phyloP scores from a whole-genome alignment of 2,329 filamentous ascomycete species.

The Capronia americana region DNA sequence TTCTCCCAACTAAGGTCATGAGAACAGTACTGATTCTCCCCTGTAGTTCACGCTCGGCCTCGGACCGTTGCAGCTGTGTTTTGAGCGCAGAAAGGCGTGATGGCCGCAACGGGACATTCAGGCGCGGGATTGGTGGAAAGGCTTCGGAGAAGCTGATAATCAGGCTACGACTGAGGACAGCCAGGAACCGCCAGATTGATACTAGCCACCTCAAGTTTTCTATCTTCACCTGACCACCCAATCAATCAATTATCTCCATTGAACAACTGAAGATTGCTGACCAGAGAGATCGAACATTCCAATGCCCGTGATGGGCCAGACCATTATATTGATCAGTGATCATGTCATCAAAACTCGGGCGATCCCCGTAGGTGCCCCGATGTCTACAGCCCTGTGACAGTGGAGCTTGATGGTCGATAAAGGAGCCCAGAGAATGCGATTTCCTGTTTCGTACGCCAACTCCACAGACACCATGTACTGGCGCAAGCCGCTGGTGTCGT shows the following conservation, averaged over 20 bases:
- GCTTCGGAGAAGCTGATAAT: neutral
- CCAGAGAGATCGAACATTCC: neutral
- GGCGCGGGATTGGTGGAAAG: neutral
- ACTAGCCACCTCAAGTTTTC: neutral
- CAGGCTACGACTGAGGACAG: neutral
- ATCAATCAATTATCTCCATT: neutral
- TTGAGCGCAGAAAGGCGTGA: conserved; percentile 22
- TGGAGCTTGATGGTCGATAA: too few relatives aligned
- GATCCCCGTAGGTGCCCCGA: too few relatives aligned
- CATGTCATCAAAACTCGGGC: too few relatives aligned
- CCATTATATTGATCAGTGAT: too few relatives aligned
- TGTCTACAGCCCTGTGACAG: too few relatives aligned
- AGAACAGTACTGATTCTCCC: neutral
- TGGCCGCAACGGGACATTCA: neutral
- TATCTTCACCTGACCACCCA: neutral
- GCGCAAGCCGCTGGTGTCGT: too few relatives aligned
- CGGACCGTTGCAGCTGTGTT: conserved; percentile 20
- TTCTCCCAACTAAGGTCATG: conserved; percentile 26
- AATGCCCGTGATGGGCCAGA: neutral
- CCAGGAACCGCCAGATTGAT: neutral
- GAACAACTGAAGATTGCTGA: neutral
- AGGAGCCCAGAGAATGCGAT: too few relatives aligned
- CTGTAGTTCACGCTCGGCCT: conserved; percentile 24
- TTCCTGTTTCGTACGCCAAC: too few relatives aligned
- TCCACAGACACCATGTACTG: too few relatives aligned